phyloP scores from a whole-genome alignment of 1,139 yeast species.

The Magnusiomyces clavatus region DNA sequence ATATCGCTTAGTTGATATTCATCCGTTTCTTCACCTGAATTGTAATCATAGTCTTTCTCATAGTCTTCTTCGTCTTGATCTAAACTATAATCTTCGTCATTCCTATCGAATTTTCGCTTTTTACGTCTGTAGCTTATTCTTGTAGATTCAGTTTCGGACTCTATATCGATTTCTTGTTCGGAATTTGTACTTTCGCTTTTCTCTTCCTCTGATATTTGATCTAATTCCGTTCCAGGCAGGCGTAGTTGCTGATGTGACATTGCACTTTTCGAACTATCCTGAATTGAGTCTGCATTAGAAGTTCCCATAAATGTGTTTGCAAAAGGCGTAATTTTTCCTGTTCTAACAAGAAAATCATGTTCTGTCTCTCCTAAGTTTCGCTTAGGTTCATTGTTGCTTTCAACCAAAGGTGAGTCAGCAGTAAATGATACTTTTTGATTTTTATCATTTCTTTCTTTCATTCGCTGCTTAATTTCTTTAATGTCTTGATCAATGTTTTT shows the following conservation, averaged over 20 bases:
- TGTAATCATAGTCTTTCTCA: constrained; percentile 24
- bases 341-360: constrained; percentile 71
- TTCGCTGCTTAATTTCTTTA: constrained; percentile 53
- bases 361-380: constrained; percentile 48
- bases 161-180: constrained; percentile 10
- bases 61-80: constrained; percentile 22
- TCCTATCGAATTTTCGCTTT: constrained; percentile 8
- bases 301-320: constrained; percentile 51
- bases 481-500: constrained; percentile 51
- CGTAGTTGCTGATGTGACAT: constrained; percentile 39
- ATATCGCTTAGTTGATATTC: constrained; percentile 22
- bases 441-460: constrained; percentile 29
- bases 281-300: constrained; percentile 12
- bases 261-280: constrained; percentile 1
- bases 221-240: constrained; percentile 38
- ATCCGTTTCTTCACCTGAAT: constrained; percentile 20
- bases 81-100: neutral
- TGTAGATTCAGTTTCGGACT: neutral
- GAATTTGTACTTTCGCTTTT: constrained; percentile 14
- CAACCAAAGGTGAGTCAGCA: neutral
- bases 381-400: constrained; percentile 4
- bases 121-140: constrained; percentile 11
- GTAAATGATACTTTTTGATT: neutral
- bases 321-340: constrained; percentile 93
- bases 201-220: constrained; percentile 18